A percentile compares a stretch with the other conserved stretches of the same genome.
These are phyloP conservation scores for Casuarina glauca DNA, from an alignment of 306 rosid species.

Conservation along the genomic window DNA sequence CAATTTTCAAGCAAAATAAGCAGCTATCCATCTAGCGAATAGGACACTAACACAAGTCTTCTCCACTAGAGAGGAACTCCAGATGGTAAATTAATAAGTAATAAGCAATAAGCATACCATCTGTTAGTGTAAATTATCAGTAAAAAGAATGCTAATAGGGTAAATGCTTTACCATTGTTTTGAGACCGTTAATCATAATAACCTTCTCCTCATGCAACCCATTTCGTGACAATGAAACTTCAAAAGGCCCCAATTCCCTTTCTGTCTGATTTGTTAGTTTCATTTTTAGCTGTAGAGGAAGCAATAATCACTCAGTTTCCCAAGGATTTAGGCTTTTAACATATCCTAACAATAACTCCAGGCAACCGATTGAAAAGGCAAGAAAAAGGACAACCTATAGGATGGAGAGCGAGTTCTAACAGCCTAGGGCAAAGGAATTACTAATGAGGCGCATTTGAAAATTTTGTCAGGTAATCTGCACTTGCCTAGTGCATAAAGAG, in stretches of 20 bases:
- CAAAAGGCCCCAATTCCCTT: constrained; percentile 83
- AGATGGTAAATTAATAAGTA: constrained; percentile 19
- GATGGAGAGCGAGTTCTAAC: constrained; percentile 22
- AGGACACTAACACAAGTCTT: not conserved
- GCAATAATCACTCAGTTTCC: constrained; percentile 37
- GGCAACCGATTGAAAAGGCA: constrained; percentile 21
- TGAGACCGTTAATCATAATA: constrained; percentile 81
- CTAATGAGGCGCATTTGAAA: not conserved
- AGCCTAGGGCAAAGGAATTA: constrained; percentile 25
- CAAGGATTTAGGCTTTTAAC: constrained; percentile 12
- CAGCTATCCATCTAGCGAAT: not conserved
- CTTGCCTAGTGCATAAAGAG: constrained; percentile 15
- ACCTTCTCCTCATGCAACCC: constrained; percentile 54
- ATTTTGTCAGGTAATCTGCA: constrained; percentile 21
- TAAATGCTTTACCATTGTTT: constrained; percentile 60
- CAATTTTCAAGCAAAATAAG: not conserved
- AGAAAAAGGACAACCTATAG: constrained; percentile 17
- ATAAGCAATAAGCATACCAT: constrained; percentile 16
- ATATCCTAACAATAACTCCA: not conserved
- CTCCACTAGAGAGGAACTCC: constrained; percentile 27
- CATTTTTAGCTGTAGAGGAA: constrained; percentile 65
- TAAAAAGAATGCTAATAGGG: constrained; percentile 12
- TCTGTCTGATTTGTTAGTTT: constrained; percentile 73
- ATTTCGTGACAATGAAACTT: constrained; percentile 63
- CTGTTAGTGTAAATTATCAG: constrained; percentile 7